Conservation (phyloP, 2,329 filamentous ascomycete species). For the Chaetothyriales sp. region DNA sequence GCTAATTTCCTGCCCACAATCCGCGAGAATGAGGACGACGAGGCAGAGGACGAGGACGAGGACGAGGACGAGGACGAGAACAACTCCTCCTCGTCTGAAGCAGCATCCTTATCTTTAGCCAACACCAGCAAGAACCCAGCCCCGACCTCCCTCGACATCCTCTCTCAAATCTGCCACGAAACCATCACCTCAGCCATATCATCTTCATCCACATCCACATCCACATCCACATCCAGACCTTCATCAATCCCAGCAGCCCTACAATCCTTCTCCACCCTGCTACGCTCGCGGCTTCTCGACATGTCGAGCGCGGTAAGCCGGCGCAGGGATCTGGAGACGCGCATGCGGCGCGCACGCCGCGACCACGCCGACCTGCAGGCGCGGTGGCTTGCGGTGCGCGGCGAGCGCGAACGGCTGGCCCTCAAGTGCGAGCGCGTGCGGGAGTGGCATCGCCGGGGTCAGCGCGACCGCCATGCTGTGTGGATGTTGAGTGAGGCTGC, state of each 20-base stretch:
- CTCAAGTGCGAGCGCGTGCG: slow-evolving; percentile 36
- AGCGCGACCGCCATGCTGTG: slow-evolving; percentile 20
- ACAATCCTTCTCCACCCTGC: background rate
- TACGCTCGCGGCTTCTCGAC: slow-evolving; percentile 28
- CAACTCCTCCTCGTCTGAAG: slow-evolving; percentile 12
- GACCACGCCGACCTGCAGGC: slow-evolving; percentile 32
- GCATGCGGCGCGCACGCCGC: slow-evolving; percentile 30
- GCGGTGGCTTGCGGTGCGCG: slow-evolving; percentile 34
- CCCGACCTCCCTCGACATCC: slow-evolving; percentile 39
- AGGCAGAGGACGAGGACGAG: slow-evolving; percentile 9
- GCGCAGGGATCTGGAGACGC: slow-evolving; percentile 31
- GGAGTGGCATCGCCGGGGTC: slow-evolving; percentile 26
- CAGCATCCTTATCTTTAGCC: background rate
- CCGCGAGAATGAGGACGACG: slow-evolving; percentile 15
- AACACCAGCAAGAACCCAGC: slow-evolving; percentile 22
- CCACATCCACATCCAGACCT: background rate
- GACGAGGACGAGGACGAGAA: slow-evolving; percentile 1
- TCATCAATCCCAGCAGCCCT: slow-evolving; percentile 11
- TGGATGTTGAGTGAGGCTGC: slow-evolving; percentile 19
- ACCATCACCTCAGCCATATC: slow-evolving; percentile 31
- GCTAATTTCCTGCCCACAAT: slow-evolving; percentile 14
- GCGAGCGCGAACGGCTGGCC: slow-evolving; percentile 34
- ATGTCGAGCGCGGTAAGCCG: slow-evolving; percentile 38
- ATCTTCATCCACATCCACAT: background rate
- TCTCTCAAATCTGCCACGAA: slow-evolving; percentile 36